phyloP scores from a whole-genome alignment of 1,284 basidiomycete species.

The Ceratobasidium sp. region DNA sequence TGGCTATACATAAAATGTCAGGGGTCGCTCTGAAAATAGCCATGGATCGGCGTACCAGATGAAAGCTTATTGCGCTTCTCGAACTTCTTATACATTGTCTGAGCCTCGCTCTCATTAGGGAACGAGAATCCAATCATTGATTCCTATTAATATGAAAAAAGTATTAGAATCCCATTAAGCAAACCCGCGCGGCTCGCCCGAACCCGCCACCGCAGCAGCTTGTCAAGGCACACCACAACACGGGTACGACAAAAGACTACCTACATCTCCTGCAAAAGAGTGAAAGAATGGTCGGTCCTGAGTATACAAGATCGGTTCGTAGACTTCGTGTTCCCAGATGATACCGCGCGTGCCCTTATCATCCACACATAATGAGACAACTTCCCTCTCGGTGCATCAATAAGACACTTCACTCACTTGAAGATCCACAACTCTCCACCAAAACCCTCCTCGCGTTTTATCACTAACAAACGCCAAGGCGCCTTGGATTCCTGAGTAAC shows the following conservation, averaged over 20 bases:
- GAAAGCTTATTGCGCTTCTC: slow-evolving; percentile 74
- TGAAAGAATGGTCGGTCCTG: slow-evolving; percentile 94
- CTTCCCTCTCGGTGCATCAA: neutral
- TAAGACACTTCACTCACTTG: slow-evolving; percentile 56
- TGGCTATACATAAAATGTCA: slow-evolving; percentile 52
- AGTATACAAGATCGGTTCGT: slow-evolving; percentile 85
- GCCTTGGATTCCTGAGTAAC: slow-evolving; percentile 87
- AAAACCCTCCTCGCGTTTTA: slow-evolving; percentile 69
- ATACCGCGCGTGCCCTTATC: slow-evolving; percentile 81
- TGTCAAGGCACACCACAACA: neutral
- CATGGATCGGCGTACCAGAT: slow-evolving; percentile 62
- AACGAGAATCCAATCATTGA: slow-evolving; percentile 95
- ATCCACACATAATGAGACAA: neutral
- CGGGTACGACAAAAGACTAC: slow-evolving; percentile 56
- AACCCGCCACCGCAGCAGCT: slow-evolving; percentile 14
- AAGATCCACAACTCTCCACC: slow-evolving; percentile 85
- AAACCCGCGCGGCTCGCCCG: neutral
- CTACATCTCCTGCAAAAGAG: slow-evolving; percentile 91
- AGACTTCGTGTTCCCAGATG: slow-evolving; percentile 95
- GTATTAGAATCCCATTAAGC: neutral
- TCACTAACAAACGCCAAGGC: slow-evolving; percentile 81
- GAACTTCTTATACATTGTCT: slow-evolving; percentile 91
- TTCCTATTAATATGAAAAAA: slow-evolving; percentile 63
- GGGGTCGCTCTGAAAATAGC: neutral
- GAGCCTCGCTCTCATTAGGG: slow-evolving; percentile 88